Conservation (phyloP, 2,329 filamentous ascomycete genomes). For the Corniculantispora saksenae region DNA sequence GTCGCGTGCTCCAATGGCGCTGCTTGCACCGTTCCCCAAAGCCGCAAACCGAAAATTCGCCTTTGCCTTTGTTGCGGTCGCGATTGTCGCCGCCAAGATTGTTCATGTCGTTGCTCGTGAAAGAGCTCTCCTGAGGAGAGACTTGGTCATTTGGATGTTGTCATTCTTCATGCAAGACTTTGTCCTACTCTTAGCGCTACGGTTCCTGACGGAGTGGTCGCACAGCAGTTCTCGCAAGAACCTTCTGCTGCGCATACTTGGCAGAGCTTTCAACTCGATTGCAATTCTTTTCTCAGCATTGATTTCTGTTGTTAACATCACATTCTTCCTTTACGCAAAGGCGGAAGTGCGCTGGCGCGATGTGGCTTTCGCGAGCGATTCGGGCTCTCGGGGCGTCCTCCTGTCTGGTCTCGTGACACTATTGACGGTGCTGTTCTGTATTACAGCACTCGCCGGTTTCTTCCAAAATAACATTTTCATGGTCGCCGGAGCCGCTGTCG, state of each 20-base stretch:
- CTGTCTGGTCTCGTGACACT: conserved; percentile 29
- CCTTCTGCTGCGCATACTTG: neutral
- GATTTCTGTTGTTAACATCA: conserved; percentile 25
- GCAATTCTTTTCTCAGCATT: neutral
- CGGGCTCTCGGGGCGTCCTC: conserved; percentile 28
- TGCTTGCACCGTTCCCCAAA: conserved; percentile 1
- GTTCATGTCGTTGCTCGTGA: conserved; percentile 14
- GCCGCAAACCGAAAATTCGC: conserved; percentile 11
- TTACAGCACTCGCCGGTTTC: conserved; percentile 24
- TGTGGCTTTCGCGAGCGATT: conserved; percentile 28
- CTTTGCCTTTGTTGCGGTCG: conserved; percentile 17
- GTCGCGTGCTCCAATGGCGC: conserved; percentile 8
- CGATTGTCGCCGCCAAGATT: conserved; percentile 18
- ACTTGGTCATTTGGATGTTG: conserved; percentile 17
- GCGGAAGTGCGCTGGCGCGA: conserved; percentile 34
- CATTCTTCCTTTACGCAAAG: conserved; percentile 34
- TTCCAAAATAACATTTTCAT: conserved; percentile 27
- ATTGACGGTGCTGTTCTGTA: conserved; percentile 16
- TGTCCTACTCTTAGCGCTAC: conserved; percentile 11
- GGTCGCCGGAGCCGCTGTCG: conserved; percentile 20
- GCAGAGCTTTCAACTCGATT: neutral
- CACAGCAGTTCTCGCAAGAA: neutral
- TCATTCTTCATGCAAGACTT: conserved; percentile 17
- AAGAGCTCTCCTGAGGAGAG: conserved; percentile 7
- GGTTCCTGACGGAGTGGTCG: conserved; percentile 10